A percentile compares a stretch with the other conserved stretches of the same genome.
These are phyloP conservation scores for Acrocalymma vagum DNA, from an alignment of 2,329 filamentous ascomycete genomes.

Conservation along the genomic window DNA sequence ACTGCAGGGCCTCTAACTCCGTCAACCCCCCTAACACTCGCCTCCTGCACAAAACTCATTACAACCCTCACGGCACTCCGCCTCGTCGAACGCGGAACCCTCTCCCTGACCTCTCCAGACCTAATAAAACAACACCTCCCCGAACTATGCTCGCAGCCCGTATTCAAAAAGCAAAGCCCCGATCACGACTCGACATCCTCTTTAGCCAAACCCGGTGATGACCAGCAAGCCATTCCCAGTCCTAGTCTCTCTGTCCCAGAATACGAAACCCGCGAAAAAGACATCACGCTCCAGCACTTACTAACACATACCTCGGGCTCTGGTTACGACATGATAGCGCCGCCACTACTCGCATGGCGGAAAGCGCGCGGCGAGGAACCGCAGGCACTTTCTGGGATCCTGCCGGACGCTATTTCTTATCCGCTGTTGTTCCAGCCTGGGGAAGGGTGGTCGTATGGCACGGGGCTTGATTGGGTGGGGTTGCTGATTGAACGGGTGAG, in stretches of 20 bases:
- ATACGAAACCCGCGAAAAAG: conserved; percentile 8
- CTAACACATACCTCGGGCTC: conserved; percentile 60
- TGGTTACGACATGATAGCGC: conserved; percentile 52
- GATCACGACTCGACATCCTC: too few species aligned
- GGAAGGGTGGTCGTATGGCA: conserved; percentile 59
- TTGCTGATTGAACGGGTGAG: conserved; percentile 51
- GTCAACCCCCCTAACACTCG: conserved; percentile 63
- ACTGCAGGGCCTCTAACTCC: conserved; percentile 53
- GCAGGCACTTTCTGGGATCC: not conserved
- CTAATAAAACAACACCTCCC: conserved; percentile 25
- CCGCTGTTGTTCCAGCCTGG: conserved; percentile 50
- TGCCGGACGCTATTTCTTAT: conserved; percentile 39
- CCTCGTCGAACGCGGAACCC: conserved; percentile 24
- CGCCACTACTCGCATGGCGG: conserved; percentile 54
- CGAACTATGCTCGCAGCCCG: conserved; percentile 26
- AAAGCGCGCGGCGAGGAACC: conserved; percentile 30
- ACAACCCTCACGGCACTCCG: conserved; percentile 27
- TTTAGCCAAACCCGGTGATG: conserved; percentile 7
- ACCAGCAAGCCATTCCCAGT: too few species aligned
- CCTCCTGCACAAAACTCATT: conserved; percentile 52
- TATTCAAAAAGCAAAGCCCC: too few species aligned
- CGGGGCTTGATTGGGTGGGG: conserved; percentile 58
- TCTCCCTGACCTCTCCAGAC: conserved; percentile 27
- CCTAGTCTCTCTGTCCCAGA: too few species aligned
- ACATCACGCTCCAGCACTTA: conserved; percentile 40